A percentile compares a stretch with the other conserved stretches of the same genome.
phyloP scores from a whole-genome alignment of 345 rosid genomes.

The Eucalyptus sideroxylon region DNA sequence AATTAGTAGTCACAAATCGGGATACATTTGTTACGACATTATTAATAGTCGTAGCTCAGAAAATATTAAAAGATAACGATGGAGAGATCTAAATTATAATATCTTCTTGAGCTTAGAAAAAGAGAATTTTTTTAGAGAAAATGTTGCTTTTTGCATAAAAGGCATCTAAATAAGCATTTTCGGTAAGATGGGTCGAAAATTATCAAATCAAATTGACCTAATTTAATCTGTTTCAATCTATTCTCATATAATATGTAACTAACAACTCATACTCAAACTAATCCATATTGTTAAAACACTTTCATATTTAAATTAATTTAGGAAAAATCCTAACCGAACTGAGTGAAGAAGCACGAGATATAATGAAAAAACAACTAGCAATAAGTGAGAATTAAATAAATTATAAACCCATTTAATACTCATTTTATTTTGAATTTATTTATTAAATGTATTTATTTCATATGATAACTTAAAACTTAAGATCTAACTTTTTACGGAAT shows the following conservation, averaged over 20 bases:
- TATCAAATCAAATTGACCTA: too few species aligned
- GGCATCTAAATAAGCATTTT: too few species aligned
- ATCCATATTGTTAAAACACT: neutral
- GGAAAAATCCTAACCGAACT: too few species aligned
- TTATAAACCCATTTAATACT: too few species aligned
- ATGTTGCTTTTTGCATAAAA: rapidly evolving
- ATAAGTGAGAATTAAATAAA: neutral
- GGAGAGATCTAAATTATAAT: rapidly evolving
- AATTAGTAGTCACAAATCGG: rapidly evolving
- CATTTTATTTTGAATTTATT: too few species aligned
- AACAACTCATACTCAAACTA: neutral
- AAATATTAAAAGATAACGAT: neutral
- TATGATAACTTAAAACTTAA: too few species aligned
- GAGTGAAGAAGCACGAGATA: too few species aligned
- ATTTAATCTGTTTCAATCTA: too few species aligned
- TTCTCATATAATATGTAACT: neutral
- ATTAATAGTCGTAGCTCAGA: neutral
- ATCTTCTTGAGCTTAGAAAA: too few species aligned
- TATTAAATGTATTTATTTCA: too few species aligned
- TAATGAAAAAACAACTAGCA: neutral
- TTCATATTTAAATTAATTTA: too few species aligned
- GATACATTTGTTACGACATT: rapidly evolving
- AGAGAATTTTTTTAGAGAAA: too few species aligned
- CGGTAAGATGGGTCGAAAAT: neutral
- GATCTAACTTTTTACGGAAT: neutral